A percentile compares a stretch with the other conserved stretches of the same genome.
Evolutionary conservation across 305 asterid genomes (phyloP).

Genomic region (Solanum hybrid): DNA sequence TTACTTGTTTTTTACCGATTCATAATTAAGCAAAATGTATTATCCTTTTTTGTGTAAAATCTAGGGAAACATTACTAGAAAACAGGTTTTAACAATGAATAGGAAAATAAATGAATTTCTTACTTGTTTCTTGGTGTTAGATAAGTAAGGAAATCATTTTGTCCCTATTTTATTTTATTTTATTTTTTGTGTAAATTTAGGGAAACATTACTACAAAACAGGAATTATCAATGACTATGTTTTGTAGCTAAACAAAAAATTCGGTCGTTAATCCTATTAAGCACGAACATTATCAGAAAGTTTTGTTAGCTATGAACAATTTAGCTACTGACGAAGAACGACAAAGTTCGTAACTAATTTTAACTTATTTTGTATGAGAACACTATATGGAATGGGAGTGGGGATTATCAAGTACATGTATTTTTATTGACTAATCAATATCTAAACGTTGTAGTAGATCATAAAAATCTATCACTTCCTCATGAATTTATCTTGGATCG

Average conservation of each 20-base stretch:
- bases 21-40: background rate
- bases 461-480: background rate
- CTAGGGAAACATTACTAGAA: background rate
- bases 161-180: background rate
- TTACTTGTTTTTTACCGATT: background rate
- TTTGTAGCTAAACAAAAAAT: background rate
- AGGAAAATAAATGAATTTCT: background rate
- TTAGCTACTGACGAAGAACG: background rate
- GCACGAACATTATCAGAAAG: background rate
- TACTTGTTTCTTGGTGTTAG: accelerated
- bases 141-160: background rate
- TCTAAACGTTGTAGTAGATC: too few species aligned
- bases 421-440: too few species aligned
- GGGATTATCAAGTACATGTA: background rate
- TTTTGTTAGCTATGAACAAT: background rate
- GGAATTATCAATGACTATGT: background rate
- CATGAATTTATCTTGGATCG: background rate
- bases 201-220: background rate
- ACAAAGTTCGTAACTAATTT: background rate
- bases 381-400: background rate
- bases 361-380: background rate
- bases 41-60: background rate
- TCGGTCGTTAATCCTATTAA: background rate
- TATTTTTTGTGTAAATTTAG: background rate
- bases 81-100: background rate